Evolutionary conservation across 164 flowering plant species (phyloP).

Genomic region (Vitis rupestris): DNA sequence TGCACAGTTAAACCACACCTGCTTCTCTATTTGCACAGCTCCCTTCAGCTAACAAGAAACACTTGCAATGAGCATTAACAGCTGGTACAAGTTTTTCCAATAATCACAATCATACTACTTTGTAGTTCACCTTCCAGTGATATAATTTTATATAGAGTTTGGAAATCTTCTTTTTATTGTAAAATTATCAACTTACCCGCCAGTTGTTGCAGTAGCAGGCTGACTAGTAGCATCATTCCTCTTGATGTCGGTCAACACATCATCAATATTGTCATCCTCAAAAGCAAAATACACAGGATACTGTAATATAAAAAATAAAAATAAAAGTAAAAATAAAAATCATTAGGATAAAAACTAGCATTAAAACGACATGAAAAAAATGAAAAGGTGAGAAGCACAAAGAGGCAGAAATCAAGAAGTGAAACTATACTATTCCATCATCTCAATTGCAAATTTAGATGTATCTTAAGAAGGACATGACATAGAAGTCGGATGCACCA

Average conservation of each 20-base stretch:
- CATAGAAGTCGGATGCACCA: not conserved
- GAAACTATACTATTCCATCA: not conserved
- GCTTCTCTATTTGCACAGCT: too few relatives aligned
- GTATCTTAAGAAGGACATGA: not conserved
- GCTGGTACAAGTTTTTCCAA: too few relatives aligned
- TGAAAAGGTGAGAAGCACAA: not conserved
- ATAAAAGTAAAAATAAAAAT: not conserved
- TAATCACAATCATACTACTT: too few relatives aligned
- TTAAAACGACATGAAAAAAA: not conserved
- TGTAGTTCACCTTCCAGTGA: too few relatives aligned
- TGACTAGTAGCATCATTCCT: constrained; percentile 84
- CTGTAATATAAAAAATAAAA: constrained; percentile 40
- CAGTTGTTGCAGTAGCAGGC: constrained; percentile 94
- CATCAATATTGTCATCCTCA: constrained; percentile 73
- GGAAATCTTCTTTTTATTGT: too few relatives aligned
- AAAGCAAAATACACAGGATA: constrained; percentile 97
- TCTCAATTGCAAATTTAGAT: not conserved
- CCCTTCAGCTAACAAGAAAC: too few relatives aligned
- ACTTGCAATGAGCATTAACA: too few relatives aligned
- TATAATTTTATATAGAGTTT: too few relatives aligned
- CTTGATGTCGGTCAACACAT: constrained; percentile 76
- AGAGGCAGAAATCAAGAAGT: not conserved
- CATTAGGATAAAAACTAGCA: not conserved
- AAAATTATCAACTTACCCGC: constrained; percentile 70
- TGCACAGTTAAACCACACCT: too few relatives aligned